Evolutionary conservation across 2,329 filamentous ascomycete species (phyloP).

Genomic region (Pseudogymnoascus sp.): DNA sequence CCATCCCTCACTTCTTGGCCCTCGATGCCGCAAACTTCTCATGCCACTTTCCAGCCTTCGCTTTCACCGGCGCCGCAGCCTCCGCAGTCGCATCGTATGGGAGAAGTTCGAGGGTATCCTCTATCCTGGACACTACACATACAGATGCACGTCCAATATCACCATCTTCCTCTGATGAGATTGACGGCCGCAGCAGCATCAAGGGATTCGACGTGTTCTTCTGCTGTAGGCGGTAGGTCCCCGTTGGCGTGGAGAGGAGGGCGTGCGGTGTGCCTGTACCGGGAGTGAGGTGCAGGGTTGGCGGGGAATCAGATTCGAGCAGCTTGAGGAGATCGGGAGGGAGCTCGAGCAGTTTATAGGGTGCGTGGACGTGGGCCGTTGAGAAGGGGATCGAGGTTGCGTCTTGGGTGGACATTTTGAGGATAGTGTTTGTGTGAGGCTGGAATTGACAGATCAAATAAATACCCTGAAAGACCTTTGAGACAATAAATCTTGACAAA

Average conservation of each 20-base stretch:
- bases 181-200: slow-evolving; percentile 42
- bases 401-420: slow-evolving; percentile 26
- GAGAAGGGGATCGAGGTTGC: slow-evolving; percentile 42
- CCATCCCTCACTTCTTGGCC: slow-evolving; percentile 16
- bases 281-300: slow-evolving; percentile 42
- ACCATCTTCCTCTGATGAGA: slow-evolving; percentile 19
- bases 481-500: background rate
- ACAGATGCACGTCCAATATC: slow-evolving; percentile 34
- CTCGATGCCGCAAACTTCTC: slow-evolving; percentile 43
- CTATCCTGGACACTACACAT: slow-evolving; percentile 46
- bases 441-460: background rate
- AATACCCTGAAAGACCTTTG: background rate
- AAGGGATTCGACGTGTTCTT: slow-evolving; percentile 64
- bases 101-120: slow-evolving; percentile 57
- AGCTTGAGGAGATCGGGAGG: slow-evolving; percentile 49
- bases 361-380: slow-evolving; percentile 41
- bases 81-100: slow-evolving; percentile 28
- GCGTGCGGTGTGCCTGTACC: slow-evolving; percentile 39
- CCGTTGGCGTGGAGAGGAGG: slow-evolving; percentile 44
- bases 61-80: slow-evolving; percentile 23
- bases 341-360: slow-evolving; percentile 56
- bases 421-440: background rate
- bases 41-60: slow-evolving; percentile 47
- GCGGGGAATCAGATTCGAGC: slow-evolving; percentile 47
- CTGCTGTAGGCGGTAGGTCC: slow-evolving; percentile 53